Percentiles rank a stretch among this genome's conserved stretches.
phyloP scores from a whole-genome alignment of 768 basidiomycete genomes.

The Sporobolomyces phaffii region DNA sequence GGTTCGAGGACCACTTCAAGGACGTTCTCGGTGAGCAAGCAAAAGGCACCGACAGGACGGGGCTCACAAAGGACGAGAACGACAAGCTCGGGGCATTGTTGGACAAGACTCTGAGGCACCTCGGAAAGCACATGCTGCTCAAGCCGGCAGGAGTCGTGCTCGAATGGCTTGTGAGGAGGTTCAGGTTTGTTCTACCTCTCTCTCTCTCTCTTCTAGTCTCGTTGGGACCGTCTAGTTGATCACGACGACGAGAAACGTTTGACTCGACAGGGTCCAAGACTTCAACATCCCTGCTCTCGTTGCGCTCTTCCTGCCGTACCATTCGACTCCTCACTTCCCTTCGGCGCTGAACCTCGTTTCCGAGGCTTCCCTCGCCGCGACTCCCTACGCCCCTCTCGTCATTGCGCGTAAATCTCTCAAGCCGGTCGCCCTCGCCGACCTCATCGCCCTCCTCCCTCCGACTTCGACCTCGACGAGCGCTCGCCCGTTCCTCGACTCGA shows the following conservation, averaged over 20 bases:
- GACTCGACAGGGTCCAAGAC: conserved; percentile 76
- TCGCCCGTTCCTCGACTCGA: conserved; percentile 65
- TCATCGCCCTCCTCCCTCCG: conserved; percentile 51
- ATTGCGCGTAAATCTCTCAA: conserved; percentile 72
- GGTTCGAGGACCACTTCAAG: conserved; percentile 66
- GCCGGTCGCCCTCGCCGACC: conserved; percentile 62
- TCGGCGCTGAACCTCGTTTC: conserved; percentile 85
- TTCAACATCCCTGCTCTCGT: conserved; percentile 78
- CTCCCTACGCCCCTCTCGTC: conserved; percentile 55
- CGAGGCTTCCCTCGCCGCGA: conserved; percentile 8
- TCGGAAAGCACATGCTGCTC: conserved; percentile 78
- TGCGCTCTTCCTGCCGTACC: conserved; percentile 82
- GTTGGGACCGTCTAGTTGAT: too few relatives aligned
- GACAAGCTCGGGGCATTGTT: conserved; percentile 61
- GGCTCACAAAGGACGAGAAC: conserved; percentile 60
- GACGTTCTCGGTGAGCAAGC: conserved; percentile 73
- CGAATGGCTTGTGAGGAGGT: conserved; percentile 90
- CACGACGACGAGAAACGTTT: too few relatives aligned
- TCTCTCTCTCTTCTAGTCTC: conserved; percentile 35
- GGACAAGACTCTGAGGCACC: conserved; percentile 58
- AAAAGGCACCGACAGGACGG: conserved; percentile 69
- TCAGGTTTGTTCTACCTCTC: conserved; percentile 57
- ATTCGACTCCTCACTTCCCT: conserved; percentile 86
- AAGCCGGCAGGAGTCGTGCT: conserved; percentile 72
- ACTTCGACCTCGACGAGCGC: conserved; percentile 62